A percentile compares a stretch with the other conserved stretches of the same genome.
These are phyloP conservation scores for Pulveroboletus frians DNA, from an alignment of 768 basidiomycete species.

Conservation along the genomic window DNA sequence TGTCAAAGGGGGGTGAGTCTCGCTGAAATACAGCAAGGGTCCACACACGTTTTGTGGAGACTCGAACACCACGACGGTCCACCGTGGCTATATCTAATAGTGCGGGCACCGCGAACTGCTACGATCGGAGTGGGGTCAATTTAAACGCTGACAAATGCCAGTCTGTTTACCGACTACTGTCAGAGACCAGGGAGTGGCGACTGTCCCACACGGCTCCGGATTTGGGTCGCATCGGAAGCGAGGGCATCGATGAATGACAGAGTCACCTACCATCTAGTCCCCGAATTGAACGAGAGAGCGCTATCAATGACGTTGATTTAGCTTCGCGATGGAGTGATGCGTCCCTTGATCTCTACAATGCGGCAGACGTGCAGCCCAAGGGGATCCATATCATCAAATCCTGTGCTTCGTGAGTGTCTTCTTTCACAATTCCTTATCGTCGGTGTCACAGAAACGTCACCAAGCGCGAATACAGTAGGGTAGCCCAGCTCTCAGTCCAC, in stretches of 20 bases:
- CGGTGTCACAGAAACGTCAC: conserved; percentile 11
- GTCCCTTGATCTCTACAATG: conserved; percentile 19
- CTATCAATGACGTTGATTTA: conserved; percentile 17
- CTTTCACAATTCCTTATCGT: conserved; percentile 7
- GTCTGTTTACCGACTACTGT: not conserved
- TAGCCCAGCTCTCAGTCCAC: conserved; percentile 6
- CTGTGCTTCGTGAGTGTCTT: conserved; percentile 16
- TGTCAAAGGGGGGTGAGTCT: conserved; percentile 3
- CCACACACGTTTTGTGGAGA: conserved; percentile 24
- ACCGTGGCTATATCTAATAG: conserved; percentile 17
- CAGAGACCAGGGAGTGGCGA: not conserved
- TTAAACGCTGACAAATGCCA: conserved; percentile 5
- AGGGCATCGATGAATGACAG: not conserved
- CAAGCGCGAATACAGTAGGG: not conserved
- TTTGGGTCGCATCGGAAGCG: not conserved
- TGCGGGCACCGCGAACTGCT: conserved; percentile 5
- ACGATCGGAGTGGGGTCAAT: conserved; percentile 6
- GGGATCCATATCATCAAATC: conserved; percentile 9
- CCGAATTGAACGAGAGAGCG: conserved; percentile 1
- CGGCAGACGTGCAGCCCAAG: conserved; percentile 19
- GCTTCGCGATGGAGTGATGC: conserved; percentile 16
- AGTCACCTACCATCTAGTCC: not conserved
- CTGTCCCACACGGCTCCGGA: not conserved
- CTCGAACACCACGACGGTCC: conserved; percentile 16
- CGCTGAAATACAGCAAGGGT: conserved; percentile 25